Percentiles rank a stretch among this genome's conserved stretches.
Evolutionary conservation across 768 basidiomycete genomes (phyloP).

Genomic region (Pisolithus orientalis): DNA sequence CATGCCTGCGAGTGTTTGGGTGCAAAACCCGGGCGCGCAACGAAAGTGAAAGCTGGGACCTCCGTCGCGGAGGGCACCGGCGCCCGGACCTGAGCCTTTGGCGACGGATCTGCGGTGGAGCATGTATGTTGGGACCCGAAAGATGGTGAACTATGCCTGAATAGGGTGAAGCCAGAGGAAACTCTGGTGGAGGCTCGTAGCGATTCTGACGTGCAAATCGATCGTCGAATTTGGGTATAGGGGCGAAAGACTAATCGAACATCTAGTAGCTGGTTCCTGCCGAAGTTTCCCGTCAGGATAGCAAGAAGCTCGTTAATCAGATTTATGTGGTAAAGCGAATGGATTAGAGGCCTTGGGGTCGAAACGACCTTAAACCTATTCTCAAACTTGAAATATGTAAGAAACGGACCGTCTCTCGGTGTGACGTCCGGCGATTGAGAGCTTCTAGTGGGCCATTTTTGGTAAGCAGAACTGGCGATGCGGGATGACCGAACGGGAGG

Average conservation of each 20-base stretch:
- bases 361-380: too few relatives aligned
- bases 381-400: constrained; percentile 14
- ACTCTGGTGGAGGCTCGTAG: too few relatives aligned
- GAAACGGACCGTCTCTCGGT: constrained; percentile 45
- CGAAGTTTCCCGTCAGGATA: constrained; percentile 79
- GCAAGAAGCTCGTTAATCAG: too few relatives aligned
- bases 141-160: too few relatives aligned
- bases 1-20: constrained; percentile 75
- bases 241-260: constrained; percentile 96
- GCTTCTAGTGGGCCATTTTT: constrained; percentile 68
- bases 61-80: constrained; percentile 62
- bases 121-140: too few relatives aligned
- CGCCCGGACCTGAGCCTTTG: constrained; percentile 67
- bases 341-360: too few relatives aligned
- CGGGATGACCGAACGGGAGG: constrained; percentile 36
- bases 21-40: constrained; percentile 64
- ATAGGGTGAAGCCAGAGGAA: too few relatives aligned
- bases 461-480: constrained; percentile 70
- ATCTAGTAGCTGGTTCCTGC: constrained; percentile 91
- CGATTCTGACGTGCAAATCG: constrained; percentile 87
- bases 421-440: constrained; percentile 53
- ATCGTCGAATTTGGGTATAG: constrained; percentile 94
- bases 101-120: too few relatives aligned
- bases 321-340: too few relatives aligned
- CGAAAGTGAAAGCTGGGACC: constrained; percentile 68